Evolutionary conservation across 1,284 basidiomycete species (phyloP).

Genomic region (Anthracocystis walkeri): DNA sequence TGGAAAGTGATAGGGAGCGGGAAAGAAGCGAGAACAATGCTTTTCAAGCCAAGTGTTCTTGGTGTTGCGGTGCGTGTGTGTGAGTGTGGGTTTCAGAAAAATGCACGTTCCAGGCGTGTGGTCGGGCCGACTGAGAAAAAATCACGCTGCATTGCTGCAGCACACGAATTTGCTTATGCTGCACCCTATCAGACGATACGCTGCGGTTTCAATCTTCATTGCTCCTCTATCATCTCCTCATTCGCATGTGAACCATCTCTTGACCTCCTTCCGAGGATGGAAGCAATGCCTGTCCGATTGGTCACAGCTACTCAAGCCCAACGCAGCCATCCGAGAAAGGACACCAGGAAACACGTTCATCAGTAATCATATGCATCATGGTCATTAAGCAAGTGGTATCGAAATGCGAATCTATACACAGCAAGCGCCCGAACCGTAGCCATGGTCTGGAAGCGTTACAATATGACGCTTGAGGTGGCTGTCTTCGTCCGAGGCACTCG

Average conservation of each 20-base stretch:
- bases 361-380: background rate
- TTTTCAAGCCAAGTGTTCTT: constrained; percentile 18
- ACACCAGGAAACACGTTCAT: background rate
- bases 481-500: constrained; percentile 34
- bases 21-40: background rate
- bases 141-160: constrained; percentile 1
- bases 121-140: background rate
- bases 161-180: background rate
- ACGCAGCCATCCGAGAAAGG: background rate
- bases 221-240: background rate
- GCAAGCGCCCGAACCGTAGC: constrained; percentile 37
- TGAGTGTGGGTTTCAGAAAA: constrained; percentile 10
- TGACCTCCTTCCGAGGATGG: background rate
- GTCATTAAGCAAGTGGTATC: background rate
- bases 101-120: constrained; percentile 23
- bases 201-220: background rate
- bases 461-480: constrained; percentile 35
- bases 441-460: constrained; percentile 41
- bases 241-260: background rate
- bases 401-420: constrained; percentile 24
- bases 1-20: background rate
- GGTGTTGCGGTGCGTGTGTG: constrained; percentile 22
- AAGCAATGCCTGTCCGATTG: background rate
- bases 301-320: background rate
- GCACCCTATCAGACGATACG: background rate